Evolutionary conservation across 345 rosid genomes (phyloP), one percentile per base, ranked within the genome.

Genomic region (Moricandia arvensis): DNA sequence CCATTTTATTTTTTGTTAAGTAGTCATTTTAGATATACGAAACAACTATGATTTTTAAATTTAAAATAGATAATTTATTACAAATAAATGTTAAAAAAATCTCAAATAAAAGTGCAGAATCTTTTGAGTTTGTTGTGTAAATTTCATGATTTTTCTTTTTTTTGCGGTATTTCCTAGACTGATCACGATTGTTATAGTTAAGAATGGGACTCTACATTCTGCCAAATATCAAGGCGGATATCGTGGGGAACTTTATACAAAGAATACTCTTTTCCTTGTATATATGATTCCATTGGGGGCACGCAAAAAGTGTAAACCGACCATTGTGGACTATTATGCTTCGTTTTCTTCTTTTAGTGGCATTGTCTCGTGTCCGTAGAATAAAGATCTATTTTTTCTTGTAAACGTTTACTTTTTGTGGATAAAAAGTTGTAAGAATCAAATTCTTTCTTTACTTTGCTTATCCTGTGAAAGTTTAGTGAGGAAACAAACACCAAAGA

Each of bases 381-480:
- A 76, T 13, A 62, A 53, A 16, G 24, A 13, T 13, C 49, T 27
- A 26, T 5, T 8, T 45, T 15, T 8, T 21, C 24, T 63, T 62
- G 49, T 69, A 17, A 69, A 69, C 29, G n/a, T 69, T 69, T 69
- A 63, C 72, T 77, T 65, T 12, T 65, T 66, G 62, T 35, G 45
- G 69, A 21, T 35, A 35, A 35, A 35, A 35, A 8, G 41, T 35
- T 35, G 41, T 35, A 35, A 8, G 24, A 21, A 21, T 21, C 24
- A 29, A 38, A 72, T 71, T 77, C 76, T 77, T 65, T 47, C 57
- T 71, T 77, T 65, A 15, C 27, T 58, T 71, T 33, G 35, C 66
- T 77, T 71, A n/a, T 65, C 47, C n/a, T 54, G 64, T 66, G 76
- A 72, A 77, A 71, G 63, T 71, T 43, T 65, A 55, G 49, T 71